phyloP scores from a whole-genome alignment of 345 rosid genomes.

The Pistacia vera region DNA sequence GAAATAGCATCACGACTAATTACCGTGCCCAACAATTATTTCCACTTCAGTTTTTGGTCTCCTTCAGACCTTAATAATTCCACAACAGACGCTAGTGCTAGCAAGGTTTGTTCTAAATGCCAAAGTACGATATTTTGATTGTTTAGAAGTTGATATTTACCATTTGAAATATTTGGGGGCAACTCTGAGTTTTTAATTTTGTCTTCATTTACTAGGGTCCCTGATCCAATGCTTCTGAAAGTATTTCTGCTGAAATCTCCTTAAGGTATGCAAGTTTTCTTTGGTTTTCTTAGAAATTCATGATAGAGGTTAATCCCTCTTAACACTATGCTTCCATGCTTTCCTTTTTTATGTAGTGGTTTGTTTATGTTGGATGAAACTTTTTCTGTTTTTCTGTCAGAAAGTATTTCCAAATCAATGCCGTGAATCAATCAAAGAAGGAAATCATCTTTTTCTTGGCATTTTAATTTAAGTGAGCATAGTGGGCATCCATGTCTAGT shows the following conservation, averaged over 20 bases:
- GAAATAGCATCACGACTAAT: constrained; percentile 77
- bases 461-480: no score
- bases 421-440: no score
- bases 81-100: constrained; percentile 22
- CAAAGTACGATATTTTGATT: not conserved
- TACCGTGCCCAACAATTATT: constrained; percentile 93
- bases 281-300: not conserved
- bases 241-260: constrained; percentile 82
- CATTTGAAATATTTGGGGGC: constrained; percentile 7
- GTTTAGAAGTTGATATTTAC: constrained; percentile 1
- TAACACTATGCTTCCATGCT: no score
- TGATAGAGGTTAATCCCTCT: not conserved
- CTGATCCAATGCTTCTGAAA: constrained; percentile 35
- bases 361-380: not conserved
- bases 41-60: constrained; percentile 84
- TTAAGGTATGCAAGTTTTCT: constrained; percentile 59
- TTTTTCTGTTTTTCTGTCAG: not conserved
- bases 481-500: no score
- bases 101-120: constrained; percentile 54
- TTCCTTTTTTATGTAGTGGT: no score
- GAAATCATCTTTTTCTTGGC: no score
- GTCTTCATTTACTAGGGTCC: constrained; percentile 45
- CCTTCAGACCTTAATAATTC: constrained; percentile 33
- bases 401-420: not conserved
- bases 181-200: constrained; percentile 22